Evolutionary conservation across 148 eudicot species (phyloP), one percentile per base, ranked within the genome.

Genomic region (Rhododendron vialii): DNA sequence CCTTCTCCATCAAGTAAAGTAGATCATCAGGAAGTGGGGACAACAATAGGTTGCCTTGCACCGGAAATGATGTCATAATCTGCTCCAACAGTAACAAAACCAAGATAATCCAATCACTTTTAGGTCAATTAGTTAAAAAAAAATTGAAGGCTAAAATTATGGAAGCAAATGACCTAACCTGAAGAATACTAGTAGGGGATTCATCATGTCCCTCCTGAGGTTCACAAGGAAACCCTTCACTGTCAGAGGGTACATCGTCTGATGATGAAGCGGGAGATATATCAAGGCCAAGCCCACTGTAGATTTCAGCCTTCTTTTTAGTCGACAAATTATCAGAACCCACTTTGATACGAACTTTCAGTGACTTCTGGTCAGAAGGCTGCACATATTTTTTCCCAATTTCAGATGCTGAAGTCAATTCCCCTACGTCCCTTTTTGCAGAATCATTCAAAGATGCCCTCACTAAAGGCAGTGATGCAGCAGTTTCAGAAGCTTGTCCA

Each of bases 281-380:
- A 89, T 90, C 98, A 45, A 97, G 99, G 71, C 98, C 99, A 84
- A 95, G 99, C 83, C 98, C 99, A 89, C 88, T 92, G 88, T 94
- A 97, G 79, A 97, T 94, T 86, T 92, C 98, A 89, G 95, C 92
- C 90, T 92, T 97, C 88, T 92, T 94, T 85, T 88, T 87, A 80
- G 90, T 90, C 55, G 93, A 90, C 89, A 92, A 88, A 85, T 94
- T 92, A 86, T 95, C 98, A 48, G 95, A 89, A 41, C 98, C 95
- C 82, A 95, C 91, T 93, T 94, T 95, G 88, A 97, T 91, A 41
- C 98, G 92, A 88, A 97, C 94, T 90, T 92, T 97, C 78, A 97
- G 90, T 73, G 95, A 86, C 87, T 90, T 94, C 83, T 89, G 94
- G 83, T 94, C 98, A 76, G 87, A 90, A 65, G 83, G 78, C 59